Base-by-base conservation (phyloP, 495 filamentous ascomycete genomes). In the Penicillium ochrochloron region DNA sequence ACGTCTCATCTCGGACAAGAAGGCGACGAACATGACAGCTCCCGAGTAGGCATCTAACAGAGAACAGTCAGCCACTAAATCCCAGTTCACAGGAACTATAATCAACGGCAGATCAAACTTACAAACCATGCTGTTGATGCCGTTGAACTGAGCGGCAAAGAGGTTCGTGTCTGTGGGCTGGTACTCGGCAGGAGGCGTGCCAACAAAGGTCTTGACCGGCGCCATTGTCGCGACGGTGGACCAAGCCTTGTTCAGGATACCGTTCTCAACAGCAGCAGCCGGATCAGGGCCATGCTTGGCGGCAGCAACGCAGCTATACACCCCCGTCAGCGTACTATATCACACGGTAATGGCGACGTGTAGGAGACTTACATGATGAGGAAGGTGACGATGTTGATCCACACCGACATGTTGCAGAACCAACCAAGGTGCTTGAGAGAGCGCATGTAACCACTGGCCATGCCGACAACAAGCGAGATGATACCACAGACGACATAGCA, bases 1-100 rank as follows among this genome's bases (percentile, higher is more conserved):
- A 41, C 82, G 80, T 10, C 86, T 82, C 85, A 88, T 89, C 73
- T 91, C 88, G 21, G 87, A 79, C 65, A 89, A 73, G 73, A 91
- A 89, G 61, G 87, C 86, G 57, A 85, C 80, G 73, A 89, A 91
- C 37, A 89, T 39, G 19, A 70, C 27, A 42, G 67, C 70, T 66
- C 84, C 76, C 5, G 81, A 80, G 42, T 86, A 86, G 27, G 83
- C 85, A 63, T 86, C 88, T 17, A 80, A 9, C 14, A 19, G 15
- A 19, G 17, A 46, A 2, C 9, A 59, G 41, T 34, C 0, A 31
- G 25, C 14, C 27, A 33, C 10, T 15, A 12, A n/a, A 14, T 12
- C 12, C 39, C 15, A 31, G 48, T 29, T 5, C 25, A 12, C 10
- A 10, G 9, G 10, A 12, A 19, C 63, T 81, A 83, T 7, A 86